phyloP scores from a whole-genome alignment of 2,329 filamentous ascomycete species.

The Sclerotinia borealis region DNA sequence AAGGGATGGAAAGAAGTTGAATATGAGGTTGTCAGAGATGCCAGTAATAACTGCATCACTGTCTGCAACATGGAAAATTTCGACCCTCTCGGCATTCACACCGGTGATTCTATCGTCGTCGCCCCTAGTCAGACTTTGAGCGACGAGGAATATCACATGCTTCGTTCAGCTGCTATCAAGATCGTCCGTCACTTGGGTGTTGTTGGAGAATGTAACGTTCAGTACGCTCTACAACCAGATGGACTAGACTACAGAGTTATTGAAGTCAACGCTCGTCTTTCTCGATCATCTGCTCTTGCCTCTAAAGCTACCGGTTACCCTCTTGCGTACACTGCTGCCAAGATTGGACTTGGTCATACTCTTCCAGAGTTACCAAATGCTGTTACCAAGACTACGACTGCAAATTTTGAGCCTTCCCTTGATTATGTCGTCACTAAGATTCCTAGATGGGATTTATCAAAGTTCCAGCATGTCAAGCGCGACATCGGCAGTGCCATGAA shows the following conservation, averaged over 20 bases:
- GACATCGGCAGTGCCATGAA: slow-evolving; percentile 99
- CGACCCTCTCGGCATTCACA: slow-evolving; percentile 94
- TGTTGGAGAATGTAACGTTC: slow-evolving; percentile 97
- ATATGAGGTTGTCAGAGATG: slow-evolving; percentile 96
- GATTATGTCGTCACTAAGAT: slow-evolving; percentile 99
- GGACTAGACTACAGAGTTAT: slow-evolving; percentile 98
- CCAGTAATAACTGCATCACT: slow-evolving; percentile 97
- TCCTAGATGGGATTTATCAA: slow-evolving; percentile 94
- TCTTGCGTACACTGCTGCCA: slow-evolving; percentile 92
- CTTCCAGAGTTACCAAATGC: slow-evolving; percentile 95
- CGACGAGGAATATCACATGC: slow-evolving; percentile 99
- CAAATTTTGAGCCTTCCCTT: slow-evolving; percentile 95
- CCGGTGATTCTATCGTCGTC: slow-evolving; percentile 97
- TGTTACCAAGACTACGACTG: slow-evolving; percentile 96
- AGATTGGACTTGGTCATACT: slow-evolving; percentile 94
- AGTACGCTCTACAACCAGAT: slow-evolving; percentile 94
- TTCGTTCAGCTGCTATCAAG: slow-evolving; percentile 94
- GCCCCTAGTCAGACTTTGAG: slow-evolving; percentile 94
- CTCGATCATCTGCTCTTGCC: slow-evolving; percentile 90
- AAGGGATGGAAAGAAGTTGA: slow-evolving; percentile 99
- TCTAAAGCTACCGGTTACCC: slow-evolving; percentile 98
- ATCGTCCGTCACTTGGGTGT: slow-evolving; percentile 96
- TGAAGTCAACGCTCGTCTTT: slow-evolving; percentile 97
- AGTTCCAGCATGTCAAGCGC: slow-evolving; percentile 98
- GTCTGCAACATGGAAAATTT: slow-evolving; percentile 99